Evolutionary conservation across 75 land plant species (phyloP), one percentile per base, ranked within the genome.

Genomic region (Cupressus sempervirens): DNA sequence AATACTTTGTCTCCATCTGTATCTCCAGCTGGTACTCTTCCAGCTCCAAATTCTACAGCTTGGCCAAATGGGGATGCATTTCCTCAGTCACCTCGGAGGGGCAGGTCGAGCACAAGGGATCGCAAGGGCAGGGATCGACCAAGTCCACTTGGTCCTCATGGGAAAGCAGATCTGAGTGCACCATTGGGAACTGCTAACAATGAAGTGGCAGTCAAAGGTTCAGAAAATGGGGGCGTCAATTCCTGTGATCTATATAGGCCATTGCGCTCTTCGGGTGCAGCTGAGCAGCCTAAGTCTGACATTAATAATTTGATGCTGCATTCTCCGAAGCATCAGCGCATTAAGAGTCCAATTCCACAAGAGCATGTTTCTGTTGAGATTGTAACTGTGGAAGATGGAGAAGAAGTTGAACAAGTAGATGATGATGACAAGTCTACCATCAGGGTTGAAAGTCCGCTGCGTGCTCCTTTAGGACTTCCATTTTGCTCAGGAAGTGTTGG

Each of bases 381-480:
- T 23, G 81, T 35, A 41, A 65, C 85, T 56, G 82, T 84, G 62
- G 88, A 88, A 86, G 91, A 83, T 84, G 87, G 62, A 82, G 94
- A 88, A 38, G 87, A 86, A 41, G 83, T 85, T 83, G 90, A 90
- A 58, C 88, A 89, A 36, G 86, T 50, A 2, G 45, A 79, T 46
- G 77, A 83, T 29, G 80, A 70, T 1, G 86, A 82, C 40, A 76
- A 84, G 43, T 45, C 84, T 79, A 79, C 48, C 14, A 12, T 79
- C 46, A 43, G 81, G 50, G 50, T 73, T 85, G 91, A 88, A 84
- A 87, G 91, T 75, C 90, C 88, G 54, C 70, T 93, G 36, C 76
- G 72, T 45, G 93, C 95, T 35, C 97, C 97, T 7, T 86, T 95
- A 53, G 97, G 98, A 26, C 85, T 93, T 52, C 95, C 98, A 45